Conservation (phyloP, 2,329 filamentous ascomycete species). For the Cordyceps javanica region DNA sequence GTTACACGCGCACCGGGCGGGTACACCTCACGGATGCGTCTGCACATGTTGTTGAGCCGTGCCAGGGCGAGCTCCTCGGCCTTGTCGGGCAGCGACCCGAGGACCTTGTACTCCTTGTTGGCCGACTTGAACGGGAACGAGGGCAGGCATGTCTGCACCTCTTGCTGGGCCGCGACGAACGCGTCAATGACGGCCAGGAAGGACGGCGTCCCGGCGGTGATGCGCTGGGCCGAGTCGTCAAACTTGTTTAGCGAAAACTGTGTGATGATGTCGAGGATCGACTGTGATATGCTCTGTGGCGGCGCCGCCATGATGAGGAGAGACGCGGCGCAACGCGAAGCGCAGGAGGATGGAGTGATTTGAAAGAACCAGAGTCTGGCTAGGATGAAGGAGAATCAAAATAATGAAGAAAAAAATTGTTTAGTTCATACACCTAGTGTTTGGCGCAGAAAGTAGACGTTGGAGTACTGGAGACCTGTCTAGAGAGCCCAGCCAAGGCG, state of each 20-base stretch:
- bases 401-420: too few relatives aligned
- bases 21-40: constrained; percentile 22
- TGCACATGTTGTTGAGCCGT: constrained; percentile 23
- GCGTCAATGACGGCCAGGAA: constrained; percentile 20
- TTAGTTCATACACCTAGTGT: not conserved
- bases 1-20: constrained; percentile 24
- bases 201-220: constrained; percentile 16
- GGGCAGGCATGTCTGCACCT: constrained; percentile 22
- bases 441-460: too few relatives aligned
- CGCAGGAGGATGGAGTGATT: not conserved
- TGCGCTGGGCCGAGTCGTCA: constrained; percentile 16
- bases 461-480: not conserved
- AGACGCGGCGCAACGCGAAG: not conserved
- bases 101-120: constrained; percentile 27
- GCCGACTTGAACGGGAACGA: constrained; percentile 30
- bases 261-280: constrained; percentile 21
- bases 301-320: not conserved
- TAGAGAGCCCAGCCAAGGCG: not conserved
- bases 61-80: constrained; percentile 25
- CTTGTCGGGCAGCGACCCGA: constrained; percentile 25
- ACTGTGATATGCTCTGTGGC: constrained; percentile 3
- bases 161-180: constrained; percentile 18
- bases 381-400: too few relatives aligned
- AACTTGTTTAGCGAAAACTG: constrained; percentile 24
- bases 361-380: not conserved